phyloP scores from a whole-genome alignment of 306 rosid species.

The Vachellia pachyceras region DNA sequence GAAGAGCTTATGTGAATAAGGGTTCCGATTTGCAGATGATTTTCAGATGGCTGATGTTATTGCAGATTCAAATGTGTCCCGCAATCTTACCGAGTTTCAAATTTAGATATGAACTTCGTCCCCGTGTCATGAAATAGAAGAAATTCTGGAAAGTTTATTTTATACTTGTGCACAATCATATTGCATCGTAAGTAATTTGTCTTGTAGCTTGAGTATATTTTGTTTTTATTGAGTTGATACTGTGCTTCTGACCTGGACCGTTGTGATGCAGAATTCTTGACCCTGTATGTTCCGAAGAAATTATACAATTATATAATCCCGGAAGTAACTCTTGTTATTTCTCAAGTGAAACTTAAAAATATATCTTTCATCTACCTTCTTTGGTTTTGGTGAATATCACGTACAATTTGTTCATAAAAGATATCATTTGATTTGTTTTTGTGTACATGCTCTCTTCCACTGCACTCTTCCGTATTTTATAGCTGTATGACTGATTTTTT shows the following conservation, averaged over 20 bases:
- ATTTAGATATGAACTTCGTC: constrained; percentile 77
- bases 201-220: constrained; percentile 33
- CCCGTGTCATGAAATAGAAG: constrained; percentile 76
- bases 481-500: background rate
- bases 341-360: background rate
- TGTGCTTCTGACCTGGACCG: background rate
- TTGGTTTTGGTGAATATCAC: constrained; percentile 9
- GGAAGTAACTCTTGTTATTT: constrained; percentile 6
- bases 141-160: constrained; percentile 84
- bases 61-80: constrained; percentile 66
- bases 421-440: constrained; percentile 14
- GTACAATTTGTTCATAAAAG: background rate
- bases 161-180: constrained; percentile 59
- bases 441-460: background rate
- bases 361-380: background rate
- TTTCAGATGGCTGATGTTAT: constrained; percentile 53
- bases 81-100: constrained; percentile 73
- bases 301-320: background rate
- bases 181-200: constrained; percentile 60
- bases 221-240: constrained; percentile 9
- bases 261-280: constrained; percentile 23
- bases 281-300: too few relatives aligned
- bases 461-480: too few relatives aligned
- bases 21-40: constrained; percentile 56
- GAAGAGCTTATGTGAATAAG: constrained; percentile 28